A percentile compares a stretch with the other conserved stretches of the same genome.
These are phyloP conservation scores for Babesia divergens DNA, from an alignment of 169 alveolate genomes.

Conservation along the genomic window DNA sequence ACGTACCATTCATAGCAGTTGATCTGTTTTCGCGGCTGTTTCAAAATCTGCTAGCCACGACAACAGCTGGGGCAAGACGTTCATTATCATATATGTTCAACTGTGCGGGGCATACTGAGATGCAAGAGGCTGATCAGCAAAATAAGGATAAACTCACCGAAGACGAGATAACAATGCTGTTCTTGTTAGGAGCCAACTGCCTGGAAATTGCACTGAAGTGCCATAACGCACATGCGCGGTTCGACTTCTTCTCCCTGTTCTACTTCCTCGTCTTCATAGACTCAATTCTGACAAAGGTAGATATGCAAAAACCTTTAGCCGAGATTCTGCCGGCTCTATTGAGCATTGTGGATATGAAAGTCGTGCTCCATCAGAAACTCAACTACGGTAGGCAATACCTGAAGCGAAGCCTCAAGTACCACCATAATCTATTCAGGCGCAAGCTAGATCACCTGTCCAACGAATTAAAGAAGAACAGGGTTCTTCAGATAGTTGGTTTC, in stretches of 20 bases:
- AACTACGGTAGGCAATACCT: background rate
- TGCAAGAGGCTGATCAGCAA: background rate
- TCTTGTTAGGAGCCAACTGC: conserved; percentile 25
- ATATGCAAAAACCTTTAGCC: background rate
- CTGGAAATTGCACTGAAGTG: conserved; percentile 19
- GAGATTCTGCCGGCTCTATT: background rate
- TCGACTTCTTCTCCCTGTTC: conserved; percentile 24
- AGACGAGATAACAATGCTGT: conserved; percentile 18
- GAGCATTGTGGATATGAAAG: background rate
- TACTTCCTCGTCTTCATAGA: conserved; percentile 23
- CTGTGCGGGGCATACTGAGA: background rate
- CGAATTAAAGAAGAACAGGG: conserved; percentile 19
- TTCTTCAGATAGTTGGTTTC: background rate
- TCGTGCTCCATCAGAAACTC: background rate
- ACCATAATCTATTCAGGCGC: conserved; percentile 7
- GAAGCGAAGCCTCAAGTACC: conserved; percentile 22
- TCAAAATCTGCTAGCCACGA: background rate
- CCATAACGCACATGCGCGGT: conserved; percentile 25
- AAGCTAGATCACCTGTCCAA: background rate
- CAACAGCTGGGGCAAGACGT: background rate
- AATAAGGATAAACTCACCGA: background rate
- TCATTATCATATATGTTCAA: conserved; percentile 14
- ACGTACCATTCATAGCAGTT: conserved; percentile 37
- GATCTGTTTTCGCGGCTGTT: conserved; percentile 23
- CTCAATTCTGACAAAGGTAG: background rate